Evolutionary conservation across 495 filamentous ascomycete genomes (phyloP).

Genomic region (Neurospora sp.): DNA sequence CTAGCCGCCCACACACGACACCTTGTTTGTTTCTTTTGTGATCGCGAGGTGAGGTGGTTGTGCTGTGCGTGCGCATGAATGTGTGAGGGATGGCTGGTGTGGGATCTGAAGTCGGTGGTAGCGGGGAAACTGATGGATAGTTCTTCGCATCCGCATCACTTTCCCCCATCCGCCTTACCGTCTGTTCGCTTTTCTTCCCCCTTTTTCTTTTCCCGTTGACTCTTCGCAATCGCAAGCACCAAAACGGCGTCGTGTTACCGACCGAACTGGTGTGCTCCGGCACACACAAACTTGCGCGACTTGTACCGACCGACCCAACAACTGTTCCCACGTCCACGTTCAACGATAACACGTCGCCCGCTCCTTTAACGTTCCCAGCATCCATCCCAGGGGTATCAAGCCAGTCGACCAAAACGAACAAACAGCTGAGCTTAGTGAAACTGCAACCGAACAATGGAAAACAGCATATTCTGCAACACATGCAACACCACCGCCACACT

Average conservation of each 20-base stretch:
- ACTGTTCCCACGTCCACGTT: neutral
- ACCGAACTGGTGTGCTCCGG: neutral
- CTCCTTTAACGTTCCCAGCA: neutral
- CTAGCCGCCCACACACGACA: neutral
- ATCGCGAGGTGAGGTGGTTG: neutral
- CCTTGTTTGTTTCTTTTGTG: neutral
- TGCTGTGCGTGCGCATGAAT: neutral
- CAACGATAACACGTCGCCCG: neutral
- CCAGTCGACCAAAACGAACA: neutral
- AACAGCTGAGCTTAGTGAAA: slow-evolving; percentile 32
- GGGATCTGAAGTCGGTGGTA: neutral
- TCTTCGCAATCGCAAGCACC: neutral
- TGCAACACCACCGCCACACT: slow-evolving; percentile 51
- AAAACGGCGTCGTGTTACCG: neutral
- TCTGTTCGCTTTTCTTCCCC: neutral
- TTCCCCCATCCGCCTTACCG: neutral
- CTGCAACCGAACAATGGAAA: slow-evolving; percentile 50
- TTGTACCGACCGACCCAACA: neutral
- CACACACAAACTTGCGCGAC: neutral
- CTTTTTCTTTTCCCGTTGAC: neutral
- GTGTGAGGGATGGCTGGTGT: neutral
- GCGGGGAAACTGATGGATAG: neutral
- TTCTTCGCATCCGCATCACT: neutral
- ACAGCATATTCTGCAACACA: slow-evolving; percentile 57
- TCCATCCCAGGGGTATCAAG: neutral